Conservation (phyloP, 2,329 filamentous ascomycete species). For the Emmonsia crescens region DNA sequence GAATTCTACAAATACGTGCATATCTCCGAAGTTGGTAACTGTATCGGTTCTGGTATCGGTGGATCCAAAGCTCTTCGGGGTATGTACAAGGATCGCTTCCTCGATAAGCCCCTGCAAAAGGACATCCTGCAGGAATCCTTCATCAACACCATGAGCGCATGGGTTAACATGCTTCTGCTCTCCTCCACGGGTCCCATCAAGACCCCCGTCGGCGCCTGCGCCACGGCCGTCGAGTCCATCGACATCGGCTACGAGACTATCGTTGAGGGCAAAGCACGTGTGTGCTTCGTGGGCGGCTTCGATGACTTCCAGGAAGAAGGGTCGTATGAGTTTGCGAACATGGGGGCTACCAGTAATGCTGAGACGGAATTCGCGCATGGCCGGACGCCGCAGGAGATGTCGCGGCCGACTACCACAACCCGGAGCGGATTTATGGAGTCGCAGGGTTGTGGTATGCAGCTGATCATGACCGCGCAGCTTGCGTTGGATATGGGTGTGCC, state of each 20-base stretch:
- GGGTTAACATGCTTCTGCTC: conserved; percentile 98
- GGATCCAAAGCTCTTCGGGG: conserved; percentile 83
- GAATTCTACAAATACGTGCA: conserved; percentile 99
- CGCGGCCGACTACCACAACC: conserved; percentile 89
- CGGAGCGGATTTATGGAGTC: conserved; percentile 99
- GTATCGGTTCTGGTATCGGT: conserved; percentile 95
- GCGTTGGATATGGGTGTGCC: conserved; percentile 97
- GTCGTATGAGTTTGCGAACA: conserved; percentile 99
- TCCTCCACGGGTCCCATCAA: conserved; percentile 98
- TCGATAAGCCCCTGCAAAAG: conserved; percentile 96
- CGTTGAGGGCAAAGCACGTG: conserved; percentile 90
- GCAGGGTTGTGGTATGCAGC: conserved; percentile 93
- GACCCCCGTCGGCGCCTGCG: conserved; percentile 94
- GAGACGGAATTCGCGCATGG: conserved; percentile 94
- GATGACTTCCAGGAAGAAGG: conserved; percentile 99
- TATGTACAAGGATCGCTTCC: conserved; percentile 96
- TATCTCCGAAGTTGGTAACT: conserved; percentile 95
- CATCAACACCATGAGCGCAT: conserved; percentile 99
- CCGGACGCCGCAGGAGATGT: conserved; percentile 94
- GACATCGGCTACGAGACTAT: conserved; percentile 98
- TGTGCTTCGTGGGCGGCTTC: conserved; percentile 97
- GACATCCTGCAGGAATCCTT: conserved; percentile 99
- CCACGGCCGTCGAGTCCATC: conserved; percentile 91
- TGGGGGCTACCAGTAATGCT: conserved; percentile 98
- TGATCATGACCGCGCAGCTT: conserved; percentile 95